Conservation (phyloP, 768 basidiomycete genomes). For the Amanita rubescens region DNA sequence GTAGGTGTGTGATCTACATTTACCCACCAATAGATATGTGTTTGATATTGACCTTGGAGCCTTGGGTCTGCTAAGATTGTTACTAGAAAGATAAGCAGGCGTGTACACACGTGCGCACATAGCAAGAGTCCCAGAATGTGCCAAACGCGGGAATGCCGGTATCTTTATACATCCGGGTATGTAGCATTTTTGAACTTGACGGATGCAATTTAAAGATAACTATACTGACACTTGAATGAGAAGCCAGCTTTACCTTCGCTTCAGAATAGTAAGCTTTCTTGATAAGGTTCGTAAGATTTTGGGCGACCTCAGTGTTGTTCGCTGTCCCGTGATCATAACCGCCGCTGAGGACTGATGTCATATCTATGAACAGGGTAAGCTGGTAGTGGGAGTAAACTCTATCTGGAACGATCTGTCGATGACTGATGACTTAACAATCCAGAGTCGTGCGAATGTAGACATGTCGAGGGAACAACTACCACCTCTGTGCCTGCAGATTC, state of each 20-base stretch:
- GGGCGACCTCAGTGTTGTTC: slow-evolving; percentile 67
- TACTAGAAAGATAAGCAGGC: background rate
- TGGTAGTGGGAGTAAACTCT: too few relatives aligned
- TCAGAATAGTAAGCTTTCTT: slow-evolving; percentile 54
- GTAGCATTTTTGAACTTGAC: slow-evolving; percentile 83
- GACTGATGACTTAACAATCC: slow-evolving; percentile 69
- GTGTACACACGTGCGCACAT: slow-evolving; percentile 48
- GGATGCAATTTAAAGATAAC: slow-evolving; percentile 46
- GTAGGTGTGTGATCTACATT: background rate
- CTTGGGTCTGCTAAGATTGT: too few relatives aligned
- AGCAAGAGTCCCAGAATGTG: slow-evolving; percentile 71
- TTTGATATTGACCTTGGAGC: too few relatives aligned
- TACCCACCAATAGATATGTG: too few relatives aligned
- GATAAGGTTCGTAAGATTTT: slow-evolving; percentile 65
- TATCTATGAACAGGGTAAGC: too few relatives aligned
- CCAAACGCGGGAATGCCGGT: slow-evolving; percentile 62
- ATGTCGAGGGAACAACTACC: slow-evolving; percentile 70
- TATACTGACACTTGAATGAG: background rate
- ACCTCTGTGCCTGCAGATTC: slow-evolving; percentile 79
- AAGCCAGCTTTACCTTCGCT: slow-evolving; percentile 46
- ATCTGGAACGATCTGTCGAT: too few relatives aligned
- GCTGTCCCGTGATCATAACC: too few relatives aligned
- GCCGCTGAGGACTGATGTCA: too few relatives aligned
- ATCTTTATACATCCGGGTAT: slow-evolving; percentile 67
- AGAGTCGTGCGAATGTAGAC: too few relatives aligned